Percentiles rank a stretch among this genome's conserved stretches.
phyloP scores from a whole-genome alignment of 176 grass and related monocot species.

The Stipa capillata region DNA sequence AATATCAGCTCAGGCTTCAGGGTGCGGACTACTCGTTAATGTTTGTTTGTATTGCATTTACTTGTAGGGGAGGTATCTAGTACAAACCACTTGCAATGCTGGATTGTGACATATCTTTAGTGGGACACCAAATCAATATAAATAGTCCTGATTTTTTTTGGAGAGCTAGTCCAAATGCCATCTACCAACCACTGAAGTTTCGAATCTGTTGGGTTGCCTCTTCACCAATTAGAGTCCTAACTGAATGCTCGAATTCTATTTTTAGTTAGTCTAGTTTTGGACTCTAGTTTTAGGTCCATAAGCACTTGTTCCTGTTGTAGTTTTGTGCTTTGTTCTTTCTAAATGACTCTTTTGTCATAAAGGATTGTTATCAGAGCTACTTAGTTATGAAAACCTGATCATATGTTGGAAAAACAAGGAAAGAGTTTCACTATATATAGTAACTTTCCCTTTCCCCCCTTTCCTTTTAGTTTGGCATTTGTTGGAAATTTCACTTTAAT shows the following conservation, averaged over 20 bases:
- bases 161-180: background rate
- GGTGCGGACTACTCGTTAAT: slow-evolving; percentile 23
- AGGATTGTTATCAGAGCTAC: background rate
- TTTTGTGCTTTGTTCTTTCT: background rate
- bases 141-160: background rate
- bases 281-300: background rate
- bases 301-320: background rate
- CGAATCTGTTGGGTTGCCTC: background rate
- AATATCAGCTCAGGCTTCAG: slow-evolving; percentile 46
- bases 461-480: background rate
- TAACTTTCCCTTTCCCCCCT: background rate
- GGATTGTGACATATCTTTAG: background rate
- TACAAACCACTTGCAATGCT: background rate
- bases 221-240: background rate
- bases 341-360: background rate
- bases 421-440: too few relatives aligned
- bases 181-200: background rate
- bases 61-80: background rate
- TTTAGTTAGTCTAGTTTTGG: background rate
- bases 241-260: background rate
- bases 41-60: background rate
- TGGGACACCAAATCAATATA: background rate
- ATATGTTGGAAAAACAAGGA: too few relatives aligned
- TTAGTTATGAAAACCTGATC: too few relatives aligned
- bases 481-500: background rate